Conservation (phyloP, 1,139 yeast species). For the Yamadazyma taylorii region DNA sequence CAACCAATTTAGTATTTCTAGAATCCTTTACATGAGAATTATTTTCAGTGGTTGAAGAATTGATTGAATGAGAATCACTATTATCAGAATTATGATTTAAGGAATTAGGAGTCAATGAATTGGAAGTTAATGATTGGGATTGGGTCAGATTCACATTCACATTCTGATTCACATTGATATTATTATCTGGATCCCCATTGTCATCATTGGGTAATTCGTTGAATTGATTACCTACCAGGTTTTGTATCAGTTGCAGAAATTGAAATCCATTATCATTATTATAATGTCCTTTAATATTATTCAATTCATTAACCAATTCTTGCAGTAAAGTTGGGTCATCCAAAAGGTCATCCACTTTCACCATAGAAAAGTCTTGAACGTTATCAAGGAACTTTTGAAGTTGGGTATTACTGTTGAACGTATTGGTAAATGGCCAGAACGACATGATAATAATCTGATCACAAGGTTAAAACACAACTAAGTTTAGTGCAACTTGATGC, state of each 20-base stretch:
- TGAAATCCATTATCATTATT: constrained; percentile 30
- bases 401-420: constrained; percentile 39
- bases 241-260: constrained; percentile 29
- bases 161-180: no score
- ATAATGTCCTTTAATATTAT: constrained; percentile 39
- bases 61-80: constrained; percentile 35
- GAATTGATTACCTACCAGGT: constrained; percentile 7
- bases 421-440: constrained; percentile 49
- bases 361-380: constrained; percentile 33
- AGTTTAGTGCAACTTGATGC: no score
- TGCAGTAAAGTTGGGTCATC: constrained; percentile 38
- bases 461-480: no score
- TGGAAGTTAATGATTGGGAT: background rate
- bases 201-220: constrained; percentile 7
- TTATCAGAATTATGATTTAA: constrained; percentile 8
- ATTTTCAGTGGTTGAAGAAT: constrained; percentile 37
- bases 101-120: constrained; percentile 4
- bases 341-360: constrained; percentile 36
- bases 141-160: constrained; percentile 7
- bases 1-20: constrained; percentile 42
- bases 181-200: no score
- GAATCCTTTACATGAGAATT: constrained; percentile 33
- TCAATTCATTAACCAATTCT: constrained; percentile 42
- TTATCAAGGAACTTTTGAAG: constrained; percentile 46
- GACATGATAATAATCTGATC: constrained; percentile 40